Base-by-base conservation (phyloP, 495 filamentous ascomycete species). In the Talaromyces liani region DNA sequence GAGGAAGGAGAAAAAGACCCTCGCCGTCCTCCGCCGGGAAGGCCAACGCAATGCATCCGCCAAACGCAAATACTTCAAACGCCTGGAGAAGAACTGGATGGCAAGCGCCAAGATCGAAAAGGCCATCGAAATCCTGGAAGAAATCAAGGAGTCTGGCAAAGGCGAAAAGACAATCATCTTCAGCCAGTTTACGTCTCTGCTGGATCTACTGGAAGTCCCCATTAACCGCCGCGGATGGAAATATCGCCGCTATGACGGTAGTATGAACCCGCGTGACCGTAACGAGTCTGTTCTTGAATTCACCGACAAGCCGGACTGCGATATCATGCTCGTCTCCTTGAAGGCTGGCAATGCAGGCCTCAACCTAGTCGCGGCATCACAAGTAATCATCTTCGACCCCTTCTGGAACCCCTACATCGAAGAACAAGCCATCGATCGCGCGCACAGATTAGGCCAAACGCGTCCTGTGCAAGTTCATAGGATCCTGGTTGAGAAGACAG, bases 351-450 rank as follows among this genome's bases (percentile, higher is more conserved):
- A 98, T 70, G 84, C 93, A 0, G 93, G 93, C 0, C 80, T 98
- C 41, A 98, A 98, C 71, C 83, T 98, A 20, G 88, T 88, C 7
- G 86, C 86, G n/a, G 93, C 93, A 0, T 89, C 87, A 0, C 88
- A 91, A 66, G 90, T 98, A 65, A 91, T 98, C 70, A 88, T 97
- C 60, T 85, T 95, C 62, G 93, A 98, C 67, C 93, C 93, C 0
- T 97, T 96, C 78, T 98, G 94, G 91, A 98, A 98, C 65, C 92
- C 93, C 0, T 97, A 88, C 70, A 88, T 96, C 27, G 93, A 98
- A 75, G 91, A 93, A 67, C 93, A 98, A 72, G 93, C 93, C 1
- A 88, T 98, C 62, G 94, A 97, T 73, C 91, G 93, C 41, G 91
- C 93, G 3, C 90, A 98, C 71, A 89, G 93, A 4, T 91, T 98